Evolutionary conservation across 2,329 filamentous ascomycete genomes (phyloP).

Genomic region (Aspergillus pseudoterreus): DNA sequence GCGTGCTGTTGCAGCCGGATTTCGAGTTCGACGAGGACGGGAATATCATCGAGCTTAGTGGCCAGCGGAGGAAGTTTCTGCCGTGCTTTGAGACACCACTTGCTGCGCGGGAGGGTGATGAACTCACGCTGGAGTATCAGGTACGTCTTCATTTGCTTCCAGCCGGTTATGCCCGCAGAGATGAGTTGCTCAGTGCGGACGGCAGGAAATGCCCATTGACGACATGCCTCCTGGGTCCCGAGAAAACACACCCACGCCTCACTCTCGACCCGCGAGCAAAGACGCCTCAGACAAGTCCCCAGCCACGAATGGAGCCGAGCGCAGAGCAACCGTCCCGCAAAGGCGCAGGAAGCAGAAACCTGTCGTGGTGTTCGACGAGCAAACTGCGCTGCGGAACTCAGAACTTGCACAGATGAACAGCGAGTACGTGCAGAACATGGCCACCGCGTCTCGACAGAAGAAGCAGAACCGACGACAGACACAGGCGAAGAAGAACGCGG

Average conservation of each 20-base stretch:
- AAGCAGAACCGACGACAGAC: constrained; percentile 36
- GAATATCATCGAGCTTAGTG: constrained; percentile 49
- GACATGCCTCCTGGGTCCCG: neutral
- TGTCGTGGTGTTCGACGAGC: constrained; percentile 46
- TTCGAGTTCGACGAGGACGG: constrained; percentile 63
- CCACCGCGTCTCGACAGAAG: constrained; percentile 43
- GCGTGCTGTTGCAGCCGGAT: constrained; percentile 50
- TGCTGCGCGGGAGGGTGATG: too few relatives aligned
- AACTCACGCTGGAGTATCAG: too few relatives aligned
- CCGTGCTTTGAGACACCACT: neutral
- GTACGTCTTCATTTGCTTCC: too few relatives aligned
- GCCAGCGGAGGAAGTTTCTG: constrained; percentile 7
- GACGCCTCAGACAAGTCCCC: neutral
- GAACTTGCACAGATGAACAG: constrained; percentile 57
- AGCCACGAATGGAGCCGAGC: neutral
- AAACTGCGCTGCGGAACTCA: constrained; percentile 52
- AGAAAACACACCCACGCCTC: neutral
- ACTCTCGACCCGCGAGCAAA: neutral
- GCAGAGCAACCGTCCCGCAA: constrained; percentile 21
- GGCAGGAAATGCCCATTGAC: too few relatives aligned
- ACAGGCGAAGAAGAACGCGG: constrained; percentile 61
- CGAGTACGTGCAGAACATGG: constrained; percentile 61
- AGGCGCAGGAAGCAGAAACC: constrained; percentile 32
- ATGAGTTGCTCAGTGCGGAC: too few relatives aligned
- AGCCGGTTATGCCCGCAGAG: too few relatives aligned